Percentiles rank a stretch among this genome's conserved stretches.
These are phyloP conservation scores for Exophiala sideris DNA, from an alignment of 2,329 filamentous ascomycete genomes.

Conservation along the genomic window DNA sequence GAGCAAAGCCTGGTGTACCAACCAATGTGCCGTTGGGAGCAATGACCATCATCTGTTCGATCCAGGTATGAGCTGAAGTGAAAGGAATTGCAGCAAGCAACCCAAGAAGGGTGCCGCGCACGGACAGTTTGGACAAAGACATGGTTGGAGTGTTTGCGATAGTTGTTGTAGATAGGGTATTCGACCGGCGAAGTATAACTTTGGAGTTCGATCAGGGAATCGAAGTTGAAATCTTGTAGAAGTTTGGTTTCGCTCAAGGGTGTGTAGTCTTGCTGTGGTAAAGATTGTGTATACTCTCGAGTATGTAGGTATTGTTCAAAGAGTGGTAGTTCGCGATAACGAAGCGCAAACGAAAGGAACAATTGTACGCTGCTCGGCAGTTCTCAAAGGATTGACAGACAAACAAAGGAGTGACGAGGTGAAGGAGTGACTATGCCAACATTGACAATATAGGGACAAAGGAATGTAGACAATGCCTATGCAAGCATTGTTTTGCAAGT, in stretches of 20 bases:
- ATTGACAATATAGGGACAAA: slow-evolving; percentile 21
- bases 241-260: not conserved
- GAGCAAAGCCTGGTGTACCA: slow-evolving; percentile 69
- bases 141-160: slow-evolving; percentile 6
- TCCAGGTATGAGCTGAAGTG: slow-evolving; percentile 69
- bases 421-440: slow-evolving; percentile 23
- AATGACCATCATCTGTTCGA: slow-evolving; percentile 71
- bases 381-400: slow-evolving; percentile 18
- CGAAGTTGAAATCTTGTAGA: not conserved
- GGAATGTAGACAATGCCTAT: slow-evolving; percentile 20
- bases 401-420: slow-evolving; percentile 18
- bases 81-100: slow-evolving; percentile 16
- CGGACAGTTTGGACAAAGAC: slow-evolving; percentile 9
- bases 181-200: slow-evolving; percentile 6
- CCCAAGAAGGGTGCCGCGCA: slow-evolving; percentile 30
- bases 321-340: slow-evolving; percentile 12
- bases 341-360: slow-evolving; percentile 7
- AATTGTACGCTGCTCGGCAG: slow-evolving; percentile 10
- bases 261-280: slow-evolving; percentile 5
- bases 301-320: slow-evolving; percentile 9
- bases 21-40: slow-evolving; percentile 70
- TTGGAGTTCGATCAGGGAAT: not conserved
- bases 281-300: slow-evolving; percentile 12
- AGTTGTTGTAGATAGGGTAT: not conserved
- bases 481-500: slow-evolving; percentile 20